Evolutionary conservation across 2,329 filamentous ascomycete genomes (phyloP).

Genomic region (Aspergillus jensenii): DNA sequence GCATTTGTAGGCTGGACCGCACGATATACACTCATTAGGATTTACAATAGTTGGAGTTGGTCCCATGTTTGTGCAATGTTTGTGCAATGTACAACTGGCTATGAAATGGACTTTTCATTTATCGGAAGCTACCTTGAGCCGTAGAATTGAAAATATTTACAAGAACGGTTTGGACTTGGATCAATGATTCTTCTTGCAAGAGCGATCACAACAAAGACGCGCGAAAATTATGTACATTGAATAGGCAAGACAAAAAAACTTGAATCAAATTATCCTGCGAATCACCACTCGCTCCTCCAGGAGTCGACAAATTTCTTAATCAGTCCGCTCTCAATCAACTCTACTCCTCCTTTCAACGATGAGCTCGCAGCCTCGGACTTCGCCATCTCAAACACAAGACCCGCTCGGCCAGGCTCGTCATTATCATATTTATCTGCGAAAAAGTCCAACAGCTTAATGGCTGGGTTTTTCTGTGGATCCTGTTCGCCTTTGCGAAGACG

Average conservation of each 20-base stretch:
- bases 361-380: conserved; percentile 5
- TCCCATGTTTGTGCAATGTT: too few species aligned
- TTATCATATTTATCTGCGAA: conserved; percentile 51
- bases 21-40: too few species aligned
- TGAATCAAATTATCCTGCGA: not conserved
- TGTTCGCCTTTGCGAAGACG: conserved; percentile 44
- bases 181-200: too few species aligned
- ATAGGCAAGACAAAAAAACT: not conserved
- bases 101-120: too few species aligned
- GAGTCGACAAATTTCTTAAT: conserved; percentile 9
- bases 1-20: too few species aligned
- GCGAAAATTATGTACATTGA: not conserved
- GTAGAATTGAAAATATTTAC: too few species aligned
- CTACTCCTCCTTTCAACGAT: conserved; percentile 2
- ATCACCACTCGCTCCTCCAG: conserved; percentile 7
- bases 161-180: too few species aligned
- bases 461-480: conserved; percentile 52
- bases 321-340: conserved; percentile 10
- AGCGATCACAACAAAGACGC: too few species aligned
- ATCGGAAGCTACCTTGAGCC: too few species aligned
- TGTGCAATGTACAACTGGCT: too few species aligned
- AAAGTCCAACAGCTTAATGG: conserved; percentile 55
- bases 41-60: too few species aligned
- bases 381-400: not conserved
- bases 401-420: not conserved